A percentile compares a stretch with the other conserved stretches of the same genome.
phyloP scores from a whole-genome alignment of 805 yeast species.

The Kuraishia hungarica region DNA sequence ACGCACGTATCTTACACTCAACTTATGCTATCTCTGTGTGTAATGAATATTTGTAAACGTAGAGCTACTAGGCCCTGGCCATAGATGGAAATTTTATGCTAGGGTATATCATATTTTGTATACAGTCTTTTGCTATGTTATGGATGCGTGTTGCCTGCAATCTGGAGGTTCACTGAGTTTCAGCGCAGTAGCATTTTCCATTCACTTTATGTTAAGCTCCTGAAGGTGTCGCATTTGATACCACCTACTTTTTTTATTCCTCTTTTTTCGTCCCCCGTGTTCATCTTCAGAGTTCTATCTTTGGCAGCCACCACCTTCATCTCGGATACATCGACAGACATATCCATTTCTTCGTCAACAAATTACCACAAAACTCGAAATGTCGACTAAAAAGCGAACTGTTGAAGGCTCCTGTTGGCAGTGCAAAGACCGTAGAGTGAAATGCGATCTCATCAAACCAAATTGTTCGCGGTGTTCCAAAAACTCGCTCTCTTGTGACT shows the following conservation, averaged over 20 bases:
- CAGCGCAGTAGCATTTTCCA: not conserved
- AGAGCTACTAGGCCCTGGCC: not conserved
- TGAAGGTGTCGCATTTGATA: not conserved
- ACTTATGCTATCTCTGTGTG: not conserved
- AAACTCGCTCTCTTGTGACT: slow-evolving; percentile 30
- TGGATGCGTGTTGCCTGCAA: not conserved
- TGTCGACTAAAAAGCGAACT: slow-evolving; percentile 14
- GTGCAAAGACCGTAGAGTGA: slow-evolving; percentile 37
- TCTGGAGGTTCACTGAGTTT: not conserved
- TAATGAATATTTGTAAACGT: not conserved
- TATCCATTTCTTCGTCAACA: no score
- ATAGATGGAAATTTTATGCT: no score
- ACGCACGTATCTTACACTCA: not conserved
- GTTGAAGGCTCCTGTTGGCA: slow-evolving; percentile 32
- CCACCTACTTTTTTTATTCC: not conserved
- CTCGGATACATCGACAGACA: no score
- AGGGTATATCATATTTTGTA: no score
- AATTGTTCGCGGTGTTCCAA: slow-evolving; percentile 30
- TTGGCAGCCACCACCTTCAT: no score
- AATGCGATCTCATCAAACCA: slow-evolving; percentile 36
- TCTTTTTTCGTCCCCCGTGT: not conserved
- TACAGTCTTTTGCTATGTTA: no score
- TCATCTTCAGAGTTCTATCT: not conserved
- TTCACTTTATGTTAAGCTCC: no score
- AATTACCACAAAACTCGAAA: no score